Percentiles rank a stretch among this genome's conserved stretches.
These are phyloP conservation scores for Dioscorea alata DNA, from an alignment of 106 monocot species.

Conservation along the genomic window DNA sequence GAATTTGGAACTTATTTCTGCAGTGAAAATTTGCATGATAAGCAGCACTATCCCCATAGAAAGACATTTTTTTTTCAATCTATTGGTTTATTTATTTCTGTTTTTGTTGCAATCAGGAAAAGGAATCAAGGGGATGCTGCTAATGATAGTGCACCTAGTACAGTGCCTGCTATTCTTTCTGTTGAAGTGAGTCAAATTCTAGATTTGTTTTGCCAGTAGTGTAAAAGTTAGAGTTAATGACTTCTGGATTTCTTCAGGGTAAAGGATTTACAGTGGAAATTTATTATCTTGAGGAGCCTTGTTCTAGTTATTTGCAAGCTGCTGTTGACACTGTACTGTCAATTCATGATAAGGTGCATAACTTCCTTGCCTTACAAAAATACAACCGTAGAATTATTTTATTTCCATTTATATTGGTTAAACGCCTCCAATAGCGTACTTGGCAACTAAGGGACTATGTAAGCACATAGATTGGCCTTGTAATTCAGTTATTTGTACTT, in stretches of 20 bases:
- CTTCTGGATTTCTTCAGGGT: slow-evolving; percentile 36
- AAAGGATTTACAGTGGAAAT: slow-evolving; percentile 89
- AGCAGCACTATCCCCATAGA: too few relatives aligned
- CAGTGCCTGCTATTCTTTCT: slow-evolving; percentile 75
- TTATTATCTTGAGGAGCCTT: slow-evolving; percentile 78
- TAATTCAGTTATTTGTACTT: too few relatives aligned
- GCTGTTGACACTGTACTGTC: slow-evolving; percentile 71
- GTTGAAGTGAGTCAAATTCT: slow-evolving; percentile 59
- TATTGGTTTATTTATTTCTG: too few relatives aligned
- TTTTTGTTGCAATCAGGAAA: slow-evolving; percentile 36
- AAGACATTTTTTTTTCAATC: too few relatives aligned
- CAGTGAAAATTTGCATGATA: too few relatives aligned
- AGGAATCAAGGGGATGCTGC: slow-evolving; percentile 31
- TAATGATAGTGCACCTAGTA: slow-evolving; percentile 31
- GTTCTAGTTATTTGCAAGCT: slow-evolving; percentile 82
- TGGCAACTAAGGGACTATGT: too few relatives aligned
- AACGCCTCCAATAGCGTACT: too few relatives aligned
- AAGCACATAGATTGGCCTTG: too few relatives aligned
- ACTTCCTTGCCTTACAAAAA: neutral
- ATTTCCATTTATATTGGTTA: too few relatives aligned
- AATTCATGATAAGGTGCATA: slow-evolving; percentile 76
- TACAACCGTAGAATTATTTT: too few relatives aligned
- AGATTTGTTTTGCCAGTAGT: too few relatives aligned
- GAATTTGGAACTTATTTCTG: too few relatives aligned
- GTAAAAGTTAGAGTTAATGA: neutral